Base-by-base conservation (phyloP, 176 grass and related monocot genomes). In the Hyparrhenia diplandra region DNA sequence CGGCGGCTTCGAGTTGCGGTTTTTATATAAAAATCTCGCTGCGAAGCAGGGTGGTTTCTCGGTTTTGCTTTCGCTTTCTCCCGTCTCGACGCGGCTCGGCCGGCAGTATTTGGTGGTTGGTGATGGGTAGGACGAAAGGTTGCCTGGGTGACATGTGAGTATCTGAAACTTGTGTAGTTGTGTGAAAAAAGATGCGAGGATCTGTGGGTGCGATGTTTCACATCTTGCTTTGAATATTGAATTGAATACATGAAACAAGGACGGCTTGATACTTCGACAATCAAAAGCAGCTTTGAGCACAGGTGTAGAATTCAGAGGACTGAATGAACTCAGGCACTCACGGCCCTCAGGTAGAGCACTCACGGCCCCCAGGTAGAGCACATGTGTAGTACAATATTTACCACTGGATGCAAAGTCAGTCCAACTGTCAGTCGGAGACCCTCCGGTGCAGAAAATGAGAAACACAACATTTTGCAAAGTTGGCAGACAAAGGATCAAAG, bases 161-260 rank as follows among this genome's bases (percentile, higher is more conserved):
- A 36, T 52, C 64, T 47, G 64, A 24, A 62, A 41, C 80, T 25
- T 82, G 4, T 52, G 17, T 7, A 29, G 55, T 18, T 73, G 4
- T 20, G 17, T 6, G 2, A 51, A 51, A 74, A 9, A 73, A 40
- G 12, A 30, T 7, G 31, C 57, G 28, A 64, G 42, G 67, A 39
- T 73, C 59, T 78, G 60, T 63, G 75, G 75, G 75, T 76, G 68
- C 27, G 68, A 46, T 28, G 40, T 71, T 71, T 51, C 69, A 42
- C 8, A 3, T 41, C 23, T 71, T 28, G 37, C 13, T 28, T 41
- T 17, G 24, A 11, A n/a, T n/a, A 42, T 42, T 39, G 37, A 39
- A 71, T 42, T 23, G 8, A 57, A 57, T 55, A 55, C 1, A 10
- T 39, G 8, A 29, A 43, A 71, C n/a, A 27, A 41, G 40, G 68